Base-by-base conservation (phyloP, 352 stramenopile genomes). In the Pythium periplocum region DNA sequence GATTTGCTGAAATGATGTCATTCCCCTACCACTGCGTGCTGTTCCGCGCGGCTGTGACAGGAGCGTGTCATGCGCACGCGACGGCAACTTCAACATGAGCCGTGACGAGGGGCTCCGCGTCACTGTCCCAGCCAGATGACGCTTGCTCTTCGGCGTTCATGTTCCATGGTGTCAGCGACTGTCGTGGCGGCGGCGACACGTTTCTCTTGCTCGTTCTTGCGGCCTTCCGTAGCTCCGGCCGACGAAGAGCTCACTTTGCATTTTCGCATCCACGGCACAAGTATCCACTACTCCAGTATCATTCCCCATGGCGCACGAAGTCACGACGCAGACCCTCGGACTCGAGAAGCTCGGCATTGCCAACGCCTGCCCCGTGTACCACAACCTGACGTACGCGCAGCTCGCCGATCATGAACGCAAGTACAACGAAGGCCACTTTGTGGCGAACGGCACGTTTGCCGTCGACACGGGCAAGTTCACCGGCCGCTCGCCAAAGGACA, bases 391-490 rank as follows among this genome's bases (percentile, higher is more conserved):
- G 41, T 78, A 83, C 59, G 69, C 41, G 39, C 53, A 80, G 32
- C 59, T 83, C 51, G 65, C 68, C 1, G 68, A 69, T 37, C 73
- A 83, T 50, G 73, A 83, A 57, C 40, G 57, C 30, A 63, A 68
- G 56, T 73, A 74, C 68, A 65, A 78, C 40, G 73, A 83, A 68
- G 73, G 73, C 54, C 56, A 67, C 49, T 80, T 78, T 42, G 62
- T 70, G 31, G 69, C 73, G n/a, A 80, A 83, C 57, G 73, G 71
- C 63, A 83, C 73, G 64, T 83, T 83, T 49, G 71, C 73, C 32
- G 70, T 83, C 1, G 73, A 83, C 62, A 83, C 73, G 55, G 73
- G 73, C 67, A 83, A 83, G 62, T 83, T 83, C 53, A 83, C 73
- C 31, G 73, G 73, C 17, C 69, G 73, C 52, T 83, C 69, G 53